Conservation (phyloP, 257 asterid species). For the Solanum bulbocastanum region DNA sequence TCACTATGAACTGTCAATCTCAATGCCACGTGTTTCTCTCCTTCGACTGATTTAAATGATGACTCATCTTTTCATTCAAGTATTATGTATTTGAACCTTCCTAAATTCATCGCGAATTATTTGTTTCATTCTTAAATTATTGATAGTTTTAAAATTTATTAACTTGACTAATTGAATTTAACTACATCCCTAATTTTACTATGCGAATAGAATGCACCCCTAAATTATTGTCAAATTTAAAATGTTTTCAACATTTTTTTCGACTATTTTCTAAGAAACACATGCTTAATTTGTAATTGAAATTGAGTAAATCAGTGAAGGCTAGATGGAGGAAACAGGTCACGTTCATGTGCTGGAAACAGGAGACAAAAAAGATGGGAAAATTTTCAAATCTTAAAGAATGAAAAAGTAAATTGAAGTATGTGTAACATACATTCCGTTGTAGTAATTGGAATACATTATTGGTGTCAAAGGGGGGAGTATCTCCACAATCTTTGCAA, state of each 20-base stretch:
- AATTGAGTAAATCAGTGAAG: not conserved
- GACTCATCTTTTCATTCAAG: not conserved
- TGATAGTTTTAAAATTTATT: no score
- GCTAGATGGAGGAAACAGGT: not conserved
- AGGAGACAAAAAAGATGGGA: not conserved
- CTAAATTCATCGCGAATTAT: no score
- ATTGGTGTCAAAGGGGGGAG: not conserved
- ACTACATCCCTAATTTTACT: no score
- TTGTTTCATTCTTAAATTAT: no score
- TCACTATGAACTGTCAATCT: not conserved
- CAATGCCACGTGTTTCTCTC: not conserved
- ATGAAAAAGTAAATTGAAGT: not conserved
- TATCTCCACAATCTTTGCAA: not conserved
- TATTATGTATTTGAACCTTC: no score
- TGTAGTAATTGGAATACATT: not conserved
- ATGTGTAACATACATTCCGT: not conserved
- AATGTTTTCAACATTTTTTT: no score
- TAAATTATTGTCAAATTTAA: fast-evolving
- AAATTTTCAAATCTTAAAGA: not conserved
- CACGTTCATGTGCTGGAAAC: not conserved
- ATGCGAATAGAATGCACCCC: no score
- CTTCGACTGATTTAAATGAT: not conserved
- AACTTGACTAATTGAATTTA: no score
- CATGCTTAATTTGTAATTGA: not conserved
- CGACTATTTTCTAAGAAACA: fast-evolving